These are phyloP conservation scores for Fragaria iinumae DNA, from an alignment of 306 rosid species.

Conservation along the genomic window DNA sequence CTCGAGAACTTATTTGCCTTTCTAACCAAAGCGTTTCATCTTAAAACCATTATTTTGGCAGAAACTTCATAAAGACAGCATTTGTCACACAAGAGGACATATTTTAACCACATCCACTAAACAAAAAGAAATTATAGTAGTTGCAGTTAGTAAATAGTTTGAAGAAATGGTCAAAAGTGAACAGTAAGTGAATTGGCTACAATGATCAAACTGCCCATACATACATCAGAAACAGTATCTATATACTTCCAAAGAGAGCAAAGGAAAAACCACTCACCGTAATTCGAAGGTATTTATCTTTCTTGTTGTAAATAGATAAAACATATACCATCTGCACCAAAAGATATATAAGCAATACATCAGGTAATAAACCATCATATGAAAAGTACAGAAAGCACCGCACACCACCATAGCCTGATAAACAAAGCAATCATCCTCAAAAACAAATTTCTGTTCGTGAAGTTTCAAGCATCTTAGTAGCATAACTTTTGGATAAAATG, in stretches of 20 bases:
- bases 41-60: background rate
- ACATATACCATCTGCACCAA: conserved; percentile 94
- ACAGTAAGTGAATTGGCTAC: background rate
- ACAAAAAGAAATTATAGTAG: background rate
- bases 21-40: background rate
- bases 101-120: background rate
- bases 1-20: background rate
- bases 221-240: background rate
- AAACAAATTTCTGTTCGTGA: background rate
- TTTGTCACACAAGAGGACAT: background rate
- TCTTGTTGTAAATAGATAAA: conserved; percentile 87
- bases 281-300: conserved; percentile 85
- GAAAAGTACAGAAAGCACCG: background rate
- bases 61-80: background rate
- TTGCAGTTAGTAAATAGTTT: background rate
- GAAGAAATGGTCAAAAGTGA: background rate
- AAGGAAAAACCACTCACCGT: conserved; percentile 60
- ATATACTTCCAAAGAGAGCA: background rate
- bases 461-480: background rate
- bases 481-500: background rate
- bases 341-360: conserved; percentile 13
- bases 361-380: background rate
- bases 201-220: background rate
- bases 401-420: background rate
- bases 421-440: background rate